phyloP scores from a whole-genome alignment of 2,329 filamentous ascomycete species.

The Talaromyces funiculosus region DNA sequence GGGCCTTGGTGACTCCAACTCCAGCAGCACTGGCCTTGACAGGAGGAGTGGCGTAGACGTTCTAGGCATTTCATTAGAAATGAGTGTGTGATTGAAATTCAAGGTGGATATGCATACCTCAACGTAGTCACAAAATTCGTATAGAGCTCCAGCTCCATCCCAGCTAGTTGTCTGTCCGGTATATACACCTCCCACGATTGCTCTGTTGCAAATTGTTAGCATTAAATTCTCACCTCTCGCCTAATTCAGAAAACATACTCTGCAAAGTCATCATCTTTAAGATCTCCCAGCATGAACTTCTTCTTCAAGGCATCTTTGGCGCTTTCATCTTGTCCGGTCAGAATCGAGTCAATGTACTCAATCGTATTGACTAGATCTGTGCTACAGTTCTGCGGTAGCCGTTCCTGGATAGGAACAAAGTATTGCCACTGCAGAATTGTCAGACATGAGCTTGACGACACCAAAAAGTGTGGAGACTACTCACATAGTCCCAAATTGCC shows the following conservation, averaged over 20 bases:
- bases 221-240: background rate
- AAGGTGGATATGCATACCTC: slow-evolving; percentile 33
- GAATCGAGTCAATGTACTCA: slow-evolving; percentile 49
- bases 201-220: slow-evolving; percentile 25
- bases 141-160: slow-evolving; percentile 33
- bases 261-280: slow-evolving; percentile 52
- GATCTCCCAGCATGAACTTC: slow-evolving; percentile 47
- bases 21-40: slow-evolving; percentile 36
- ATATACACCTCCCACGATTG: slow-evolving; percentile 53
- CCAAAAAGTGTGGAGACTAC: background rate
- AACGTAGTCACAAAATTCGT: slow-evolving; percentile 47
- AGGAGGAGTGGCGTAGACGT: slow-evolving; percentile 25
- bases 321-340: slow-evolving; percentile 38
- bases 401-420: slow-evolving; percentile 51
- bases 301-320: slow-evolving; percentile 45
- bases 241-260: slow-evolving; percentile 20
- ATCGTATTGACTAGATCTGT: slow-evolving; percentile 48
- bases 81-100: background rate
- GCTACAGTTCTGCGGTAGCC: slow-evolving; percentile 56
- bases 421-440: slow-evolving; percentile 46
- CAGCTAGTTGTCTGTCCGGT: slow-evolving; percentile 52
- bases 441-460: background rate
- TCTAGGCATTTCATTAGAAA: slow-evolving; percentile 24
- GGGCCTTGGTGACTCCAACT: slow-evolving; percentile 50
- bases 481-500: slow-evolving; percentile 49